phyloP scores from a whole-genome alignment of 2,329 filamentous ascomycete genomes.

The Allantophomopsis cytisporea region DNA sequence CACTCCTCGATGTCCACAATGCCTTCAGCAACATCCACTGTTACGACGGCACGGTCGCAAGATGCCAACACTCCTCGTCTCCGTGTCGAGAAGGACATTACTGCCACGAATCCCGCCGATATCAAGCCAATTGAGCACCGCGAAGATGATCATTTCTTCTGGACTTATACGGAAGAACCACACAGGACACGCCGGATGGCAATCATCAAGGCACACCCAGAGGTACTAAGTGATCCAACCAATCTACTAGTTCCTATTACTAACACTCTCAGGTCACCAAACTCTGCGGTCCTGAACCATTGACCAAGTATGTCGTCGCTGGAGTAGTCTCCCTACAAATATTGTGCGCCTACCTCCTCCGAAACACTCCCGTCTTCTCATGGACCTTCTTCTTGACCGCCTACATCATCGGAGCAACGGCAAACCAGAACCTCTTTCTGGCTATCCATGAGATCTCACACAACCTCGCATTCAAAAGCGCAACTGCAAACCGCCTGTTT shows the following conservation, averaged over 20 bases:
- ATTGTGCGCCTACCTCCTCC: constrained; percentile 61
- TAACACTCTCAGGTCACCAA: constrained; percentile 61
- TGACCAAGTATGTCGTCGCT: constrained; percentile 87
- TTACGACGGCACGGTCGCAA: no score
- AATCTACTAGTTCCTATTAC: background rate
- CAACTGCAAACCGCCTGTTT: constrained; percentile 68
- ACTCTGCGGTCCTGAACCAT: constrained; percentile 87
- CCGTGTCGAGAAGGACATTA: background rate
- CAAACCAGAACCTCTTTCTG: constrained; percentile 97
- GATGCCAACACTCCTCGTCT: background rate
- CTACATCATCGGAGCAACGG: constrained; percentile 84
- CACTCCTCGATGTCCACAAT: no score
- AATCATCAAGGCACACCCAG: constrained; percentile 96
- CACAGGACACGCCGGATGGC: constrained; percentile 81
- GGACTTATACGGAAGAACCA: constrained; percentile 98
- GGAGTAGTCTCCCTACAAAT: constrained; percentile 76
- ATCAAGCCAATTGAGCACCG: constrained; percentile 9
- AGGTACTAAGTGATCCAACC: constrained; percentile 40
- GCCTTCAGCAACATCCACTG: no score
- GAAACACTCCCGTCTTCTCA: constrained; percentile 66
- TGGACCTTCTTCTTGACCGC: constrained; percentile 76
- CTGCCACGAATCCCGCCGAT: background rate
- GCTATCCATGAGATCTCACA: constrained; percentile 98
- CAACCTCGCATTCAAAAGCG: constrained; percentile 82
- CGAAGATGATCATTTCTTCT: constrained; percentile 58